phyloP scores from a whole-genome alignment of 192 early-diverging fungal species.

The Backusella circina region DNA sequence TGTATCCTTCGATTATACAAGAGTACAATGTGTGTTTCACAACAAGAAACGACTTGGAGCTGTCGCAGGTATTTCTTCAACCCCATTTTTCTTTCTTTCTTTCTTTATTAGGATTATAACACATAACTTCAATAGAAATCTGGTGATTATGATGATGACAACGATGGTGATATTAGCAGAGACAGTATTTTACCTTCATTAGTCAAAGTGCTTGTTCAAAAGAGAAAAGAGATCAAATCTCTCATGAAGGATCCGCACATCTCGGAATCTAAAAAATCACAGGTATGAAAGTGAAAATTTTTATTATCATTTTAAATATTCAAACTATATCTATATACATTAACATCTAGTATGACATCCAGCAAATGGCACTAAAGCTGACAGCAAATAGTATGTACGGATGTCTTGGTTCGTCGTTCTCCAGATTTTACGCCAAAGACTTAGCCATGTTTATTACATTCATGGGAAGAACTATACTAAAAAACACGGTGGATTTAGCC shows the following conservation, averaged over 20 bases:
- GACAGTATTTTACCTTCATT: slow-evolving; percentile 85
- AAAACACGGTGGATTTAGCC: slow-evolving; percentile 86
- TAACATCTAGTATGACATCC: slow-evolving; percentile 70
- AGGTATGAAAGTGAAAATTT: slow-evolving; percentile 35
- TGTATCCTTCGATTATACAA: slow-evolving; percentile 99
- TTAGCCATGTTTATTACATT: slow-evolving; percentile 95
- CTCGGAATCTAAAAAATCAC: slow-evolving; percentile 37
- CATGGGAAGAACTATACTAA: slow-evolving; percentile 93
- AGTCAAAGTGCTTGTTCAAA: slow-evolving; percentile 84
- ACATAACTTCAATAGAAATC: background rate
- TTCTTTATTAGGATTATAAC: background rate
- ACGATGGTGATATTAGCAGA: slow-evolving; percentile 42
- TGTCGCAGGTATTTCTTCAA: background rate
- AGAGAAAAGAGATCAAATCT: slow-evolving; percentile 83
- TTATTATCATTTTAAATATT: background rate
- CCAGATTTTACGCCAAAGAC: slow-evolving; percentile 97
- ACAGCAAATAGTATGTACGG: slow-evolving; percentile 99
- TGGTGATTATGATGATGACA: background rate
- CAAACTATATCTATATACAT: background rate
- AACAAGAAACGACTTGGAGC: slow-evolving; percentile 39
- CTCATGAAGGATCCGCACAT: slow-evolving; percentile 77
- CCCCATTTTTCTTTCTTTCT: background rate
- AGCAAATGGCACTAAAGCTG: slow-evolving; percentile 91
- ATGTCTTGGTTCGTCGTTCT: slow-evolving; percentile 91
- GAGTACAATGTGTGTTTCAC: slow-evolving; percentile 99